Evolutionary conservation across 768 basidiomycete genomes (phyloP).

Genomic region (Gloeopeniophorella convolvens): DNA sequence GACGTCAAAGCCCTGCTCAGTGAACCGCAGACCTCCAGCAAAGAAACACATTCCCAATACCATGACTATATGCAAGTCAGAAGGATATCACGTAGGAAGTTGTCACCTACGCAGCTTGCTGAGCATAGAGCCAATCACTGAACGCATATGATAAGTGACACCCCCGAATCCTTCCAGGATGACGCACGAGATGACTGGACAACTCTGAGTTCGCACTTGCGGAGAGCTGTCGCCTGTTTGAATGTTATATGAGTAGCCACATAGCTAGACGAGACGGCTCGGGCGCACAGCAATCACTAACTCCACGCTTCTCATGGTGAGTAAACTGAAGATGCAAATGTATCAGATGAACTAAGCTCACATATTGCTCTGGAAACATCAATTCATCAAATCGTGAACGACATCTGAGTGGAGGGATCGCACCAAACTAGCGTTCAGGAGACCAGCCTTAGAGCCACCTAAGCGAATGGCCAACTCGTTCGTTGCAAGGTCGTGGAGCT

Average conservation of each 20-base stretch:
- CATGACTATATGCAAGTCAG: slow-evolving; percentile 47
- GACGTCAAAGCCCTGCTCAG: slow-evolving; percentile 70
- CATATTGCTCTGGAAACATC: slow-evolving; percentile 53
- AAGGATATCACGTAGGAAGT: slow-evolving; percentile 7
- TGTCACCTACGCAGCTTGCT: slow-evolving; percentile 56
- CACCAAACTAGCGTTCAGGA: slow-evolving; percentile 79
- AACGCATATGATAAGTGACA: slow-evolving; percentile 6
- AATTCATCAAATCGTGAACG: neutral
- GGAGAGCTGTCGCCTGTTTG: slow-evolving; percentile 64
- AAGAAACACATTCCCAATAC: slow-evolving; percentile 85
- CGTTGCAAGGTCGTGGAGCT: slow-evolving; percentile 76
- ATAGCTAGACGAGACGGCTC: neutral
- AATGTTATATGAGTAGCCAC: neutral
- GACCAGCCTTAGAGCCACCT: slow-evolving; percentile 69
- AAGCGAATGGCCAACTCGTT: slow-evolving; percentile 67
- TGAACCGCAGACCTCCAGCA: slow-evolving; percentile 69
- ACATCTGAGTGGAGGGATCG: slow-evolving; percentile 17
- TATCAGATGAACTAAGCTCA: slow-evolving; percentile 31
- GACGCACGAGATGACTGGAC: slow-evolving; percentile 73
- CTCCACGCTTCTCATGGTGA: slow-evolving; percentile 35
- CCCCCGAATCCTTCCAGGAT: neutral
- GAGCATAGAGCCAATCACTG: slow-evolving; percentile 79
- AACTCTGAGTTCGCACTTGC: slow-evolving; percentile 74
- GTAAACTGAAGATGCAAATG: neutral
- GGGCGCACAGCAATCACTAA: slow-evolving; percentile 64